These are phyloP conservation scores for Schwanniomyces yamadae DNA, from an alignment of 805 yeast species.

Conservation along the genomic window DNA sequence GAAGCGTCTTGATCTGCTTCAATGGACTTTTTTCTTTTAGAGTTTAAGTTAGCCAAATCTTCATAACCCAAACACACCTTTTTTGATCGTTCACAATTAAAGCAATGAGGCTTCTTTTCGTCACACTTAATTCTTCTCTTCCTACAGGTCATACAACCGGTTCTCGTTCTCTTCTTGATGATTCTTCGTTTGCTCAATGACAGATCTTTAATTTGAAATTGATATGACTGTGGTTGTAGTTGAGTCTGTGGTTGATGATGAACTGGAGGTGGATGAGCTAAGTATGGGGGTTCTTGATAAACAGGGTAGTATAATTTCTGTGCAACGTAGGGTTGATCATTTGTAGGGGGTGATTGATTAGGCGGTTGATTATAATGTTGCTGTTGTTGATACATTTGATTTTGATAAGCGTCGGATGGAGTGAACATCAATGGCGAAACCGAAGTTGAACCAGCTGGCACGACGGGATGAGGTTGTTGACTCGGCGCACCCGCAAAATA, in stretches of 20 bases:
- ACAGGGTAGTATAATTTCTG: neutral
- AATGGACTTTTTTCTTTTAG: conserved; percentile 3
- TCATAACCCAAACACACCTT: conserved; percentile 72
- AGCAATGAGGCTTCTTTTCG: conserved; percentile 68
- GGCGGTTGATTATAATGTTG: conserved; percentile 8
- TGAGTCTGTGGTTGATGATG: conserved; percentile 10
- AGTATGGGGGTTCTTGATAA: conserved; percentile 3
- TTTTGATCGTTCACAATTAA: conserved; percentile 63
- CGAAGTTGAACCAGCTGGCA: neutral
- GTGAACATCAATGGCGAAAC: conserved; percentile 4
- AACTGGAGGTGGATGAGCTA: conserved; percentile 3
- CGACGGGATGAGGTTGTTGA: neutral
- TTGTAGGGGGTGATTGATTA: neutral
- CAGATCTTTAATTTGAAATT: no score
- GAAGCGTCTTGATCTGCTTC: conserved; percentile 2
- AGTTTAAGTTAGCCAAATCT: conserved; percentile 12
- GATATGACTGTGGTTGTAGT: no score
- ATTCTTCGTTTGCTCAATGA: conserved; percentile 39
- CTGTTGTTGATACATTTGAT: conserved; percentile 5
- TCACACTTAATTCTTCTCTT: conserved; percentile 73
- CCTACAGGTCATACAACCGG: conserved; percentile 76
- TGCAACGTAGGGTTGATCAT: neutral
- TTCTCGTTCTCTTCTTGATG: conserved; percentile 62
- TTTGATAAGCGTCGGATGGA: conserved; percentile 5
- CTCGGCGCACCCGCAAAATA: neutral